Evolutionary conservation across 768 basidiomycete species (phyloP), one percentile per base, ranked within the genome.

Genomic region (Terana coerulea): DNA sequence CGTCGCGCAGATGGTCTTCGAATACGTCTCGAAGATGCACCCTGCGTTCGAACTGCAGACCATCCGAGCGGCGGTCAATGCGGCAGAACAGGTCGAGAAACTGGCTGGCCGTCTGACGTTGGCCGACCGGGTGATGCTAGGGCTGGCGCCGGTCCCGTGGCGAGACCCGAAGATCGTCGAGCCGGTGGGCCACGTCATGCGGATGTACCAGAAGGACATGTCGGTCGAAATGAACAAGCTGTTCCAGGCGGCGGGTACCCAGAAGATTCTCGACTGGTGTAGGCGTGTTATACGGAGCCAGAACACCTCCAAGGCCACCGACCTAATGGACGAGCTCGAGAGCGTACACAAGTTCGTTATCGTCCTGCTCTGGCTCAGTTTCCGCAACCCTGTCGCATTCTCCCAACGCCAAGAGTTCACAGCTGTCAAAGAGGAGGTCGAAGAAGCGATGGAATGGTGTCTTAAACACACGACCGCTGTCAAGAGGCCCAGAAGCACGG

Each of bases 361-460:
- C 12, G 59, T 87, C 19, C 98, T 98, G 67, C 71, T 92, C 43
- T 99, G 95, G 95, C 73, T 94, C 56, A 74, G 76, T 17, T 84
- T 80, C 64, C 84, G 94, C 33, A 75, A 80, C 52, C 74, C 80
- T 0, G 72, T 91, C 47, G 73, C 83, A 7, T 98, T 88, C 64
- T 67, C 77, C 3, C 74, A 86, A n/a, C 69, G 75, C 28, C 63
- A 69, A 5, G 65, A 69, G 24, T 86, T 83, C 1, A 56, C 66
- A 11, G 68, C 62, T 14, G 60, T 91, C 39, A 90, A 92, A 64
- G 62, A 62, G 11, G 69, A 85, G 24, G 71, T 84, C 6, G 91
- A 95, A 69, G 61, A 62, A 30, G 83, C 75, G 12, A 74, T 95
- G 60, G 84, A 91, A 43, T 84, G 81, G 74, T 73, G 69, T 53